Conservation (phyloP, 2,329 filamentous ascomycete genomes). For the Aspergillus alliaceus region DNA sequence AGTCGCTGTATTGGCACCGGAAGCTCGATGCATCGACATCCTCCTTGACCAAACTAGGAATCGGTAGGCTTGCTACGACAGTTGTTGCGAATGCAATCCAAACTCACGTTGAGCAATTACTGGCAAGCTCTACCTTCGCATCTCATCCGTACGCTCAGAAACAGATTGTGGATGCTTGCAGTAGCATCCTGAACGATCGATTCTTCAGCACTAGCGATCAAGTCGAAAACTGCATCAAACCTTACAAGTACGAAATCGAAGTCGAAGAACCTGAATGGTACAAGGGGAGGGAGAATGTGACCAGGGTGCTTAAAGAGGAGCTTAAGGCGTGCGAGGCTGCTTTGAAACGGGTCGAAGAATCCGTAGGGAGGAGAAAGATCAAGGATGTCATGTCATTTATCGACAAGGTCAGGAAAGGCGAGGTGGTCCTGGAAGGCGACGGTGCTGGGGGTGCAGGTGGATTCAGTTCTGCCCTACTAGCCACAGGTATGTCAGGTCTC, state of each 20-base stretch:
- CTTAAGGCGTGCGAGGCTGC: slow-evolving; percentile 80
- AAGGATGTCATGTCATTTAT: slow-evolving; percentile 89
- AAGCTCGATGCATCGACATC: slow-evolving; percentile 92
- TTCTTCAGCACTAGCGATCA: slow-evolving; percentile 98
- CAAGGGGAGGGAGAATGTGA: slow-evolving; percentile 79
- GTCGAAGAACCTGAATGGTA: slow-evolving; percentile 88
- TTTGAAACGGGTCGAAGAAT: slow-evolving; percentile 70
- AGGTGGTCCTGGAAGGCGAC: slow-evolving; percentile 81
- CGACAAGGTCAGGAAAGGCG: slow-evolving; percentile 83
- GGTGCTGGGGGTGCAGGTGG: slow-evolving; percentile 83
- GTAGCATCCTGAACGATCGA: slow-evolving; percentile 85
- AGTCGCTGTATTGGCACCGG: slow-evolving; percentile 87
- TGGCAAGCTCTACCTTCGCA: slow-evolving; percentile 79
- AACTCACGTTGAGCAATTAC: slow-evolving; percentile 74
- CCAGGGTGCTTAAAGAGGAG: slow-evolving; percentile 80
- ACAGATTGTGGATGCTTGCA: slow-evolving; percentile 88
- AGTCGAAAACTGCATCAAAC: slow-evolving; percentile 98
- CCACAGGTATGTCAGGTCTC: slow-evolving; percentile 70
- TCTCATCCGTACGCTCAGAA: slow-evolving; percentile 88
- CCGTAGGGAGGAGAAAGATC: slow-evolving; percentile 78
- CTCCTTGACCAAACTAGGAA: slow-evolving; percentile 87
- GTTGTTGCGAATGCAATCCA: slow-evolving; percentile 89
- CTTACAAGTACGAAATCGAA: slow-evolving; percentile 97
- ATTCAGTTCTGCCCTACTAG: slow-evolving; percentile 83
- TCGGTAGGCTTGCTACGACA: slow-evolving; percentile 87